Evolutionary conservation across 2,329 filamentous ascomycete genomes (phyloP).

Genomic region (Hypoxylon sp.): DNA sequence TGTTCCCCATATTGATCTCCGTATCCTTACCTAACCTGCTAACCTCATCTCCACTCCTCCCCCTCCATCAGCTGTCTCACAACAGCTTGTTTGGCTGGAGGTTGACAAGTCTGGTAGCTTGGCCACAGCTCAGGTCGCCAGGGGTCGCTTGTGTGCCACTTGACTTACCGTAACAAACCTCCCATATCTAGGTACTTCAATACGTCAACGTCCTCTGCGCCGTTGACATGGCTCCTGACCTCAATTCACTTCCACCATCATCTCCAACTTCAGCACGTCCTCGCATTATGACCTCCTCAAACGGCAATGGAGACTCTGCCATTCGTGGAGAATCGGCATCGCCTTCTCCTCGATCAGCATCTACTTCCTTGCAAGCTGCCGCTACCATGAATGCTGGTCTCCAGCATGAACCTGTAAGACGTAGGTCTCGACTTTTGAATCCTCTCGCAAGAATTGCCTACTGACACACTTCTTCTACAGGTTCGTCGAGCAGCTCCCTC

Average conservation of each 20-base stretch:
- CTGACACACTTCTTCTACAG: slow-evolving; percentile 50
- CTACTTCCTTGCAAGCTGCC: slow-evolving; percentile 79
- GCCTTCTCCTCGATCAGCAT: slow-evolving; percentile 73
- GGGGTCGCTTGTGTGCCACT: slow-evolving; percentile 30
- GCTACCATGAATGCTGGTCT: slow-evolving; percentile 83
- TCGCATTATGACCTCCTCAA: slow-evolving; percentile 55
- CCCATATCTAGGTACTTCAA: slow-evolving; percentile 14
- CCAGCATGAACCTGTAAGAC: slow-evolving; percentile 71
- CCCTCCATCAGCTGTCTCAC: slow-evolving; percentile 4
- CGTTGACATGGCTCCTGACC: slow-evolving; percentile 64
- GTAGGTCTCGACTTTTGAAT: slow-evolving; percentile 55
- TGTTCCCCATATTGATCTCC: slow-evolving; percentile 10
- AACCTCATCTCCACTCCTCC: slow-evolving; percentile 6
- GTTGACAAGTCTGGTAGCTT: slow-evolving; percentile 20
- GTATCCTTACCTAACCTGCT: slow-evolving; percentile 2
- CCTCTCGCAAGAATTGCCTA: background rate
- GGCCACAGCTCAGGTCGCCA: slow-evolving; percentile 9
- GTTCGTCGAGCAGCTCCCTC: slow-evolving; percentile 66
- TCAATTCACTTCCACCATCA: slow-evolving; percentile 70
- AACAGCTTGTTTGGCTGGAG: slow-evolving; percentile 7
- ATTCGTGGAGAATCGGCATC: slow-evolving; percentile 65
- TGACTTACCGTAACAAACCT: slow-evolving; percentile 9
- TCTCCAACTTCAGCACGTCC: slow-evolving; percentile 53
- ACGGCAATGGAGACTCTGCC: slow-evolving; percentile 47
- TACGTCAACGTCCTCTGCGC: slow-evolving; percentile 13